Conservation (phyloP, 257 asterid genomes). For the Fraxinus americana region DNA sequence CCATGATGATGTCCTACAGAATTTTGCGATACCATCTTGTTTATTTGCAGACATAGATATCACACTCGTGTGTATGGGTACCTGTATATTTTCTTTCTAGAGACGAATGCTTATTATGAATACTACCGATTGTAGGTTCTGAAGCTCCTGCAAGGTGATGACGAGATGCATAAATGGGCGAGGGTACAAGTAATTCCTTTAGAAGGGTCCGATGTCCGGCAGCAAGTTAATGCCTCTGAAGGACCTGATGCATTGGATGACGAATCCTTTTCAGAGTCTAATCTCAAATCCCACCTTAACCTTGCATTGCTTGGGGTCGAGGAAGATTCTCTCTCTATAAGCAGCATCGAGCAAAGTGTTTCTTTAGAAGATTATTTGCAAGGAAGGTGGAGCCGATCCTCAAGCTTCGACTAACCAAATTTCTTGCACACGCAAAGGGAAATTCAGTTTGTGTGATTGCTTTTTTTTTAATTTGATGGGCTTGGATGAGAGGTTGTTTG, state of each 20-base stretch:
- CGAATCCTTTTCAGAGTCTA: slow-evolving; percentile 59
- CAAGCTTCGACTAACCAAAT: slow-evolving; percentile 73
- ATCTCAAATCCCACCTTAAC: slow-evolving; percentile 74
- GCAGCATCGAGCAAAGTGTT: slow-evolving; percentile 83
- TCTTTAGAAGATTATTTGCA: slow-evolving; percentile 76
- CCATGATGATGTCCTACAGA: not conserved
- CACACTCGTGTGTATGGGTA: not conserved
- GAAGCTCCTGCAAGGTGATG: slow-evolving; percentile 84
- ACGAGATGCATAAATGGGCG: slow-evolving; percentile 69
- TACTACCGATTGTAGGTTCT: slow-evolving; percentile 43
- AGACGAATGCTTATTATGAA: not conserved
- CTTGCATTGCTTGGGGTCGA: slow-evolving; percentile 86
- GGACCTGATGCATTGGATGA: slow-evolving; percentile 66
- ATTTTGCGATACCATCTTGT: too few relatives aligned
- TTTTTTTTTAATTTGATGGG: slow-evolving; percentile 32
- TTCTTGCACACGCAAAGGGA: slow-evolving; percentile 14
- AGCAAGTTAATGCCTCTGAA: slow-evolving; percentile 40
- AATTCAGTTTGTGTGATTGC: slow-evolving; percentile 28
- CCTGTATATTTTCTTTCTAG: not conserved
- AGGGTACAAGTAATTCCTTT: slow-evolving; percentile 60
- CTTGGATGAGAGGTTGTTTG: slow-evolving; percentile 89
- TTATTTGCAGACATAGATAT: too few relatives aligned
- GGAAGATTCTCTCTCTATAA: slow-evolving; percentile 68
- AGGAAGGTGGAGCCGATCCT: slow-evolving; percentile 87
- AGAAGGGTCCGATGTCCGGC: slow-evolving; percentile 41